Conservation (phyloP, 495 filamentous ascomycete genomes). For the Halenospora varia region DNA sequence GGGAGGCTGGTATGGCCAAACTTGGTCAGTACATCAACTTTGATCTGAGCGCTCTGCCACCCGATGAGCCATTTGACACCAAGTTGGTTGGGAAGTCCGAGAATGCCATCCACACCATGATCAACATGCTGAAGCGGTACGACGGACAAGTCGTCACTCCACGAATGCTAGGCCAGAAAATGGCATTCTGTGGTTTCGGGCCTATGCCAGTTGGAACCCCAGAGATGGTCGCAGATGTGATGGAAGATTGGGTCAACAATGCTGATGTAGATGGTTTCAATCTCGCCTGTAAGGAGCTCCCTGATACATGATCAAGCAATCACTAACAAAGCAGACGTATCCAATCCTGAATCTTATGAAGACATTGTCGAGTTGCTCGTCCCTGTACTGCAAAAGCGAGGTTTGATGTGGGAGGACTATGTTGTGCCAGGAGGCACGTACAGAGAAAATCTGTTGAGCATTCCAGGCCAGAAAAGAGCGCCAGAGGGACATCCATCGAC, state of each 20-base stretch:
- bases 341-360: slow-evolving; percentile 40
- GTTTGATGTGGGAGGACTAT: slow-evolving; percentile 47
- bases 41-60: slow-evolving; percentile 51
- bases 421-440: slow-evolving; percentile 44
- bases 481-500: slow-evolving; percentile 1
- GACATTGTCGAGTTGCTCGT: slow-evolving; percentile 42
- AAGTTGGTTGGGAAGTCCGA: neutral
- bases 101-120: slow-evolving; percentile 5
- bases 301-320: neutral
- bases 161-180: slow-evolving; percentile 16
- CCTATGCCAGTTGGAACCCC: slow-evolving; percentile 25
- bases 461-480: neutral
- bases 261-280: slow-evolving; percentile 34
- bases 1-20: slow-evolving; percentile 52
- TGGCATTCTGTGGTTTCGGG: slow-evolving; percentile 24
- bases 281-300: slow-evolving; percentile 13
- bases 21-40: slow-evolving; percentile 62
- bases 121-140: slow-evolving; percentile 4
- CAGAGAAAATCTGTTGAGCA: slow-evolving; percentile 45
- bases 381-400: slow-evolving; percentile 36
- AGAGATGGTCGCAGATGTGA: slow-evolving; percentile 24
- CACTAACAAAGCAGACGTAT: slow-evolving; percentile 24
- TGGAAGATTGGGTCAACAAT: slow-evolving; percentile 25
- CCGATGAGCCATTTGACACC: slow-evolving; percentile 39
- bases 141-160: slow-evolving; percentile 2